Conservation (phyloP, 306 rosid genomes). For the Vigna unguiculata region DNA sequence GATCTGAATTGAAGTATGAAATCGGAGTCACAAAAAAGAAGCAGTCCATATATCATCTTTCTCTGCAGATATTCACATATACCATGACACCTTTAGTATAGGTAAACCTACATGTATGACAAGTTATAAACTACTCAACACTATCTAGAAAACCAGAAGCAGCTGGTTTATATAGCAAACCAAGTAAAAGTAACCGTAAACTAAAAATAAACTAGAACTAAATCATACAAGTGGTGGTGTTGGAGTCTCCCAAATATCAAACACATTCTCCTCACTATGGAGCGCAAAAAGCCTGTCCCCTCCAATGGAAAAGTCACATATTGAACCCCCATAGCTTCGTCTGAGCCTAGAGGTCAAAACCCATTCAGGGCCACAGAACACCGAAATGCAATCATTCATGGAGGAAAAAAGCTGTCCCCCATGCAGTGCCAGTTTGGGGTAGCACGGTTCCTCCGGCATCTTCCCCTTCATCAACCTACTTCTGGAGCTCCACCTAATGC, state of each 20-base stretch:
- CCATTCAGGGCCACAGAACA: conserved; percentile 92
- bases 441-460: conserved; percentile 93
- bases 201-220: conserved; percentile 10
- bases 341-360: conserved; percentile 86
- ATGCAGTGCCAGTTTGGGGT: conserved; percentile 85
- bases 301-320: conserved; percentile 92
- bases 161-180: conserved; percentile 42
- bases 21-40: conserved; percentile 23
- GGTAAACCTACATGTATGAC: conserved; percentile 33
- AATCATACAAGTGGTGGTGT: conserved; percentile 69
- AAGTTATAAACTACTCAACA: conserved; percentile 32
- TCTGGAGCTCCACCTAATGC: conserved; percentile 92
- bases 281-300: conserved; percentile 96
- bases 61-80: conserved; percentile 40
- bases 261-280: conserved; percentile 92
- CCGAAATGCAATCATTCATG: conserved; percentile 91
- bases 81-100: conserved; percentile 30
- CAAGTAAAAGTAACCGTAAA: conserved; percentile 23
- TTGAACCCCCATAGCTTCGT: conserved; percentile 85
- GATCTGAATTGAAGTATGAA: conserved; percentile 34
- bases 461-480: conserved; percentile 84
- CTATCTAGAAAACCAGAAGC: conserved; percentile 40
- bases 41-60: conserved; percentile 38
- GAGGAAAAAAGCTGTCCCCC: conserved; percentile 95
- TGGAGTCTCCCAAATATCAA: conserved; percentile 97